Evolutionary conservation across 2,329 filamentous ascomycete species (phyloP), one percentile per base, ranked within the genome.

Genomic region (Pyrenophora graminea): DNA sequence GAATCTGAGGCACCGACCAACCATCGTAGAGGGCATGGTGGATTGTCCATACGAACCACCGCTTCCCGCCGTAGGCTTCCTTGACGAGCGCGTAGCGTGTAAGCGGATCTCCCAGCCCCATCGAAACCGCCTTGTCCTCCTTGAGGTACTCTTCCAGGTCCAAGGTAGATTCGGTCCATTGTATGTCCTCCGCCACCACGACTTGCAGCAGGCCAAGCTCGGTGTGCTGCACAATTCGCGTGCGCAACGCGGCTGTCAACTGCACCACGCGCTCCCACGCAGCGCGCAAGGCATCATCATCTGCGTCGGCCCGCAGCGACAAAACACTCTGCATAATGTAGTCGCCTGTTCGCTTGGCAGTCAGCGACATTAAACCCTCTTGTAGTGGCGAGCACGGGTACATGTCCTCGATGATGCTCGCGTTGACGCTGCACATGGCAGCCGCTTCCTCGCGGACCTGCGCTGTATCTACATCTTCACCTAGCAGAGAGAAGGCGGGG

Each of bases 21-120:
- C 25, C 25, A 30, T 30, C 25, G 25, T 30, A 15, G 15, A 15
- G 15, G 15, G 15, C 15, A 15, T 15, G 15, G 15, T 15, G 15
- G 15, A 15, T 15, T 15, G 15, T 15, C 15, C 15, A 15, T 15
- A 15, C 15, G 15, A 15, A 15, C 15, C 15, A 15, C 1, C 38
- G 3, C 2, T 27, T 18, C 3, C 3, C 25, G 7, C 45, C 55
- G 1, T 38, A 17, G 47, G 62, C 61, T 5, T 43, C 10, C 10
- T 8, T 23, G 10, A 53, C n/a, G 5, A 62, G 6, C 3, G 52
- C 57, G 45, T 53, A 60, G 4, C 59, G 56, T 5, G 55, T 45
- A 4, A 64, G 51, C 4, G 54, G 52, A 1, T 45, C 21, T 4
- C 56, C 55, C 13, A 54, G 37, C 6, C 39, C n/a, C 6, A 56